Conservation (phyloP, 2,329 filamentous ascomycete genomes). For the Aspergillus sp. region DNA sequence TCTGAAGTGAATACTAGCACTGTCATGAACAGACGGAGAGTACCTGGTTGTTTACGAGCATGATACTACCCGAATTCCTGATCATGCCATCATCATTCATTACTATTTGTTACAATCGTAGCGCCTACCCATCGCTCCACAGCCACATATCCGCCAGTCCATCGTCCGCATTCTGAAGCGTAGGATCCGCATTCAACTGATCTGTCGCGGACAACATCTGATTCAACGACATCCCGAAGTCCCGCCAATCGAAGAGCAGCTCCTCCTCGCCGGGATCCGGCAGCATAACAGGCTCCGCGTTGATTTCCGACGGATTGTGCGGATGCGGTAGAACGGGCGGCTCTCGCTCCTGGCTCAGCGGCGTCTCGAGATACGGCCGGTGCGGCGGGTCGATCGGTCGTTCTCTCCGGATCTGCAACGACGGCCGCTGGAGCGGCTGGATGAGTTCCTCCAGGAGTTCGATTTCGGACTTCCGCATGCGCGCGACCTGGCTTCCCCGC, state of each 20-base stretch:
- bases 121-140: constrained; percentile 8
- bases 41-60: background rate
- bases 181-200: constrained; percentile 10
- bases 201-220: constrained; percentile 14
- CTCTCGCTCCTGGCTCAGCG: background rate
- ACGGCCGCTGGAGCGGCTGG: constrained; percentile 5
- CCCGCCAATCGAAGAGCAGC: constrained; percentile 11
- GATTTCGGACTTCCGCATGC: constrained; percentile 15
- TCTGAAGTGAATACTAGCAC: too few relatives aligned
- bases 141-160: constrained; percentile 12
- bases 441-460: constrained; percentile 12
- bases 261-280: constrained; percentile 7
- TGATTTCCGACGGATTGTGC: background rate
- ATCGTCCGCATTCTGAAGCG: constrained; percentile 9
- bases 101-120: background rate
- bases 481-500: constrained; percentile 12
- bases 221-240: constrained; percentile 12
- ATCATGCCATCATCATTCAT: background rate
- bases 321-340: background rate
- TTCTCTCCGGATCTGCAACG: background rate
- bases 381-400: background rate
- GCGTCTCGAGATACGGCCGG: background rate
- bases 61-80: too few relatives aligned
- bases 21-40: too few relatives aligned
- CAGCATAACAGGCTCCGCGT: background rate